Conservation (phyloP, 495 filamentous ascomycete genomes). For the Tuber aestivum region DNA sequence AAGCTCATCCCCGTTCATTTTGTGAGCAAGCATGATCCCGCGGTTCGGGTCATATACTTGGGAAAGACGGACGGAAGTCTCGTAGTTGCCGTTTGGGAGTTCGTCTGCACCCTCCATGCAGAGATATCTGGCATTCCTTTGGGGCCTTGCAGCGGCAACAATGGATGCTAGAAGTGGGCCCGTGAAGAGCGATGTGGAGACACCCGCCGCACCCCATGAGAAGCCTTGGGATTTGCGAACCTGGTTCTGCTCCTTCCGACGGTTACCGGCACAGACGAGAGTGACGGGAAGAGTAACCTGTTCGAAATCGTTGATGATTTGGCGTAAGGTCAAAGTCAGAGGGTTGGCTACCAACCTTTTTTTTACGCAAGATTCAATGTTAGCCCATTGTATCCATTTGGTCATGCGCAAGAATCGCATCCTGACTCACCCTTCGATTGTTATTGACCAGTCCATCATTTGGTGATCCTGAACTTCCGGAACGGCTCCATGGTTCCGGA, state of each 20-base stretch:
- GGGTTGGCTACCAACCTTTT: constrained; percentile 64
- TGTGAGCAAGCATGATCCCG: constrained; percentile 84
- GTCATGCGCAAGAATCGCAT: not conserved
- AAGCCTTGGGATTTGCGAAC: constrained; percentile 92
- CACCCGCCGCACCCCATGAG: constrained; percentile 86
- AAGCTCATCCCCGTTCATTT: constrained; percentile 85
- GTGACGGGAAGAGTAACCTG: constrained; percentile 84
- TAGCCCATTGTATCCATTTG: constrained; percentile 23
- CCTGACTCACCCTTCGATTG: constrained; percentile 65
- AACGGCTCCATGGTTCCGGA: constrained; percentile 90
- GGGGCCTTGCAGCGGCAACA: constrained; percentile 61
- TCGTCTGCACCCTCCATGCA: constrained; percentile 93
- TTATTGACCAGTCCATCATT: constrained; percentile 75
- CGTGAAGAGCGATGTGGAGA: constrained; percentile 87
- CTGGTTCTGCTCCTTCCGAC: constrained; percentile 89
- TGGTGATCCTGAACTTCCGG: constrained; percentile 68
- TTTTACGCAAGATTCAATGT: not conserved
- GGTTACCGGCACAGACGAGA: constrained; percentile 87
- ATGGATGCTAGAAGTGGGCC: constrained; percentile 73
- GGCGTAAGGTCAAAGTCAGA: constrained; percentile 63
- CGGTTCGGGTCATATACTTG: constrained; percentile 81
- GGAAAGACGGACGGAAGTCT: constrained; percentile 79
- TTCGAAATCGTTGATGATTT: constrained; percentile 69
- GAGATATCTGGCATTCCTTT: constrained; percentile 69
- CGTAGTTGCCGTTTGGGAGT: constrained; percentile 85